Conservation (phyloP, 805 yeast species). For the Candida montana region DNA sequence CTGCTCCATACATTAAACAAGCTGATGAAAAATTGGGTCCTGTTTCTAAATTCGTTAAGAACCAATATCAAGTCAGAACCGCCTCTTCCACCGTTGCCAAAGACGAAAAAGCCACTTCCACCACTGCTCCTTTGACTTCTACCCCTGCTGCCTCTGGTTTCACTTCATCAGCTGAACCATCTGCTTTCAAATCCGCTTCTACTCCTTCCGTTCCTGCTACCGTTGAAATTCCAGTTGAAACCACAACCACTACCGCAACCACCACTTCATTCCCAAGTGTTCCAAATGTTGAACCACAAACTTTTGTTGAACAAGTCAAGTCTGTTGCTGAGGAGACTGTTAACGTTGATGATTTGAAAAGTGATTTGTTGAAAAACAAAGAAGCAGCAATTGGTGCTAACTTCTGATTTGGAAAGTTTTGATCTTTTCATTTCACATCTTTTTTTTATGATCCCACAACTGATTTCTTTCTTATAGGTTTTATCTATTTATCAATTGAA, state of each 20-base stretch:
- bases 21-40: constrained; percentile 62
- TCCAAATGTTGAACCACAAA: constrained; percentile 25
- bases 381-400: constrained; percentile 16
- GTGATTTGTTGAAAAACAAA: constrained; percentile 28
- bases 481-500: too few species aligned
- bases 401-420: constrained; percentile 2
- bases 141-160: constrained; percentile 38
- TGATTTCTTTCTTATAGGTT: background rate
- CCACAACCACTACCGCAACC: constrained; percentile 18
- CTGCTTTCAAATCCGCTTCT: constrained; percentile 18
- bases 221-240: constrained; percentile 13
- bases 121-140: constrained; percentile 39
- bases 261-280: constrained; percentile 8
- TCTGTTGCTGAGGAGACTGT: constrained; percentile 12
- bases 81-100: constrained; percentile 60
- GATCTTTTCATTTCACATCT: background rate
- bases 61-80: constrained; percentile 54
- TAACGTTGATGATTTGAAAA: constrained; percentile 29
- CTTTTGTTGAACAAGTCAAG: constrained; percentile 19
- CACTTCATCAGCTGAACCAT: constrained; percentile 19
- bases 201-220: constrained; percentile 17
- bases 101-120: constrained; percentile 19
- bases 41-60: constrained; percentile 51
- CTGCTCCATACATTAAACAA: constrained; percentile 54
- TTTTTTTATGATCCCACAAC: background rate